phyloP scores from a whole-genome alignment of 495 filamentous ascomycete species.

The Opeltia flavorubescens region DNA sequence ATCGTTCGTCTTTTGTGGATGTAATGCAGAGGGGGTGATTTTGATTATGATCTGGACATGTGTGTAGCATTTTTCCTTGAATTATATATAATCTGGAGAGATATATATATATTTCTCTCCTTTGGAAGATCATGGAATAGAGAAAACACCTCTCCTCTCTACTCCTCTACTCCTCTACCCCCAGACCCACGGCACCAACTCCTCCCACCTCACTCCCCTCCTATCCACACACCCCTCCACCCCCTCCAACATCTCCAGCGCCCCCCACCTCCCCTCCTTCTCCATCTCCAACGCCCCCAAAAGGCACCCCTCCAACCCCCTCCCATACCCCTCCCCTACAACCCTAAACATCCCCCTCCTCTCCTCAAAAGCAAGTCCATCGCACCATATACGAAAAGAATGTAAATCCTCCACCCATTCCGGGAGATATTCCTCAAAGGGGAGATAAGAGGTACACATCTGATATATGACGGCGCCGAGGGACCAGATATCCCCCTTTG shows the following conservation, averaged over 20 bases:
- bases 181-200: neutral
- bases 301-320: neutral
- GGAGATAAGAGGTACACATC: conserved; percentile 3
- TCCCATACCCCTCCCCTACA: neutral
- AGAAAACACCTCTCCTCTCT: too few relatives aligned
- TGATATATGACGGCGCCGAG: conserved; percentile 39
- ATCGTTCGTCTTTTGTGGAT: too few relatives aligned
- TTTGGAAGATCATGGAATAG: too few relatives aligned
- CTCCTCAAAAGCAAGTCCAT: neutral
- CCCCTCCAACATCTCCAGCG: neutral
- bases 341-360: neutral
- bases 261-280: neutral
- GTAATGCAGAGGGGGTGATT: too few relatives aligned
- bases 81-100: too few relatives aligned
- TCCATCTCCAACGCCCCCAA: neutral
- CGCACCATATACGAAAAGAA: neutral
- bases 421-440: neutral
- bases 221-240: neutral
- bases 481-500: conserved; percentile 87
- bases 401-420: neutral
- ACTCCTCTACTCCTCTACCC: too few relatives aligned
- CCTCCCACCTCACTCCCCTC: neutral
- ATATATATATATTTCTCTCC: too few relatives aligned
- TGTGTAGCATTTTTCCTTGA: too few relatives aligned
- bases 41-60: too few relatives aligned